These are phyloP conservation scores for Raphanus sativus DNA, from an alignment of 345 rosid genomes.

Conservation along the genomic window DNA sequence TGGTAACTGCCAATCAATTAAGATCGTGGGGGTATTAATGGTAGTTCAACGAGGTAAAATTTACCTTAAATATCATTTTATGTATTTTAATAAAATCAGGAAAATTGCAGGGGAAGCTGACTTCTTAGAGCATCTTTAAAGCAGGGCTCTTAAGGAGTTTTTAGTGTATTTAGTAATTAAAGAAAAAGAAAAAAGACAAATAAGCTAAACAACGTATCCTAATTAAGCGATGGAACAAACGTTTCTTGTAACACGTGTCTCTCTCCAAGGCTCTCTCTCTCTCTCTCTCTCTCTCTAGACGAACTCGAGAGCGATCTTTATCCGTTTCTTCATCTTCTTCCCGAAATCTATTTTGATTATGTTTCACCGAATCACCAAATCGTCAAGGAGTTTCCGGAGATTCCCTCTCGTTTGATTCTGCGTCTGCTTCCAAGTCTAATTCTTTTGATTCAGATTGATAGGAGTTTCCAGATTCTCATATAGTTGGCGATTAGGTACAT, in stretches of 20 bases:
- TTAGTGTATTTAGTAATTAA: no score
- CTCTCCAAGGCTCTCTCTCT: no score
- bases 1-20: not conserved
- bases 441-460: not conserved
- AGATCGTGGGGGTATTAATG: not conserved
- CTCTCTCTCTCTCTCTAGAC: not conserved
- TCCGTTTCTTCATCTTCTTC: slow-evolving; percentile 70
- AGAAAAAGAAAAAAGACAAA: not conserved
- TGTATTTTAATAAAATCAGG: slow-evolving; percentile 2
- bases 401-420: slow-evolving; percentile 45
- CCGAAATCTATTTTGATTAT: slow-evolving; percentile 69
- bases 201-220: not conserved
- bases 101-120: slow-evolving; percentile 34
- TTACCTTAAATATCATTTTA: not conserved
- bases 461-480: not conserved
- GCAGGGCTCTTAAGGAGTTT: no score
- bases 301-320: slow-evolving; percentile 76
- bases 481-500: not conserved
- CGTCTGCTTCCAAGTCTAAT: not conserved
- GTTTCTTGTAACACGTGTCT: no score
- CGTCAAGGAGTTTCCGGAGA: slow-evolving; percentile 59
- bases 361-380: slow-evolving; percentile 45
- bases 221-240: no score
- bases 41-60: not conserved
- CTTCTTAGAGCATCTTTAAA: no score